phyloP scores from a whole-genome alignment of 495 filamentous ascomycete genomes.

The Podospora comata region DNA sequence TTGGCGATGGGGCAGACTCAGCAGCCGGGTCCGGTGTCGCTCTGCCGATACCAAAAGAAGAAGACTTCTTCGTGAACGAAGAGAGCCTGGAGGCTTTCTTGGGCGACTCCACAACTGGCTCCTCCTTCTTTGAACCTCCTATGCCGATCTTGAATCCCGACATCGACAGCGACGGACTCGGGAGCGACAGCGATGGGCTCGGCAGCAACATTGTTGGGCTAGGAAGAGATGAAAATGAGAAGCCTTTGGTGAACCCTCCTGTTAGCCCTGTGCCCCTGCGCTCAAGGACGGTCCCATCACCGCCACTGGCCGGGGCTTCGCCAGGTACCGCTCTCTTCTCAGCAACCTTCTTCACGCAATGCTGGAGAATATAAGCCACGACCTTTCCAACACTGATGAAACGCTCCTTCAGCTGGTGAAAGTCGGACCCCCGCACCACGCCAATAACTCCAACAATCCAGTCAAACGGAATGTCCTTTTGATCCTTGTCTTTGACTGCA shows the following conservation, averaged over 20 bases:
- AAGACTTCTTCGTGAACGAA: constrained; percentile 4
- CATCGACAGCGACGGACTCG: constrained; percentile 9
- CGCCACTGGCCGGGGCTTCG: neutral
- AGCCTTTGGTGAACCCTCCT: neutral
- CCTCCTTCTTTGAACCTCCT: constrained; percentile 10
- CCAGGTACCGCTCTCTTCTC: constrained; percentile 3
- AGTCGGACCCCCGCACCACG: constrained; percentile 26
- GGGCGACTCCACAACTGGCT: constrained; percentile 1
- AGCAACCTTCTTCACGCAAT: constrained; percentile 15
- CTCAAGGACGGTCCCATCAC: neutral
- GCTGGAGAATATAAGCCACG: constrained; percentile 30
- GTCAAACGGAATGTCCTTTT: constrained; percentile 30
- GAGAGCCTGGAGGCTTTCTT: neutral
- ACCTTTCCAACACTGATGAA: constrained; percentile 34
- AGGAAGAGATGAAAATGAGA: constrained; percentile 13
- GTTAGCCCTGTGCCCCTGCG: too few species aligned
- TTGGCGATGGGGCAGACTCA: neutral
- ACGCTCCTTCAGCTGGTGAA: constrained; percentile 28
- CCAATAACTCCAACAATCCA: constrained; percentile 32
- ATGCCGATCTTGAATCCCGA: constrained; percentile 5
- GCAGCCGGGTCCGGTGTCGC: neutral
- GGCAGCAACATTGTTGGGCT: constrained; percentile 1
- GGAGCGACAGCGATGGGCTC: constrained; percentile 8
- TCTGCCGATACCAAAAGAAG: constrained; percentile 18
- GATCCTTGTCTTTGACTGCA: constrained; percentile 30